Evolutionary conservation across 306 rosid genomes (phyloP), one percentile per base, ranked within the genome.

Genomic region (Arachis stenosperma): DNA sequence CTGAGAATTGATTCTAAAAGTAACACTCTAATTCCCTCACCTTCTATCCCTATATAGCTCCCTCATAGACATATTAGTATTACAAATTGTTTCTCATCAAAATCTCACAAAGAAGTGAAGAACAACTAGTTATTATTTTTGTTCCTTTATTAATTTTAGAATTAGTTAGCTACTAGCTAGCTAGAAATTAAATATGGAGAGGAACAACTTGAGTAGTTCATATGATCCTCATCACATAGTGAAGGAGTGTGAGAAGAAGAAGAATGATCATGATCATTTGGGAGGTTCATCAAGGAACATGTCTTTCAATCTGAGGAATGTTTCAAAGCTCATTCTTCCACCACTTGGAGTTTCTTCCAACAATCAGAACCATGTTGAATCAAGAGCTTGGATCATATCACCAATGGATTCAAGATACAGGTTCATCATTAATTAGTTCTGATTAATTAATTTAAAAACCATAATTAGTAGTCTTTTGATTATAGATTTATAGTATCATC

Each of bases 361-460:
- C 7, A 85, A 69, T 70, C 91, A 83, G 43, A 88, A 75, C 53
- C 87, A 75, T 4, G 70, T 75, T 0, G 41, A 67, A 57, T 79
- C 91, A 3, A 76, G 81, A 59, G 93, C 77, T 0, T 81, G 96
- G 96, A 85, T 91, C 73, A 74, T 94, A 65, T 89, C 90, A 3
- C 97, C 98, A 33, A 73, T 88, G 95, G 85, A 88, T 75, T 88
- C 97, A 2, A 94, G 78, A 91, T 94, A 91, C 86, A 91, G 97
- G 27, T 22, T 22, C 27, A 22, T 22, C 27, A 22, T 1, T 22
- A 22, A 22, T 22, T 22, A 22, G 27, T 22, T 22, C 27, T 22
- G 27, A 22, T 22, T 22, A 22, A 22, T 22, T 22, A 22, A 22
- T 22, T 22, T 22, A 22, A 22, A 22, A 22, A 22, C 27, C 27